A percentile compares a stretch with the other conserved stretches of the same genome.
Conservation (phyloP, 2,329 filamentous ascomycete genomes). For the Neurospora crassa region DNA sequence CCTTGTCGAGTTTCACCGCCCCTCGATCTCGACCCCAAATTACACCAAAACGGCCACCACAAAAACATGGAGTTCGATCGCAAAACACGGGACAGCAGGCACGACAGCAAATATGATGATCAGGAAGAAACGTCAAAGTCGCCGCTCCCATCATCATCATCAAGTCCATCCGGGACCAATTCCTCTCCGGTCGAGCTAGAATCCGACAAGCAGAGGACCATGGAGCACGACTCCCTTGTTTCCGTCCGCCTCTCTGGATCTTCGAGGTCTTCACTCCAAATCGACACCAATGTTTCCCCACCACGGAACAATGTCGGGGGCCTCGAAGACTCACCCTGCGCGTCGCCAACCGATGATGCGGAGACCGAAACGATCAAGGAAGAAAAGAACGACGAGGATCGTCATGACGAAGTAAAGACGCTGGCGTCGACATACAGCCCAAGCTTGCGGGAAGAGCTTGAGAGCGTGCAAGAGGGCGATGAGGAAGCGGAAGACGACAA, state of each 20-base stretch:
- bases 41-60: neutral
- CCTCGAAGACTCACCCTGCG: constrained; percentile 4
- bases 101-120: constrained; percentile 5
- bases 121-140: constrained; percentile 2
- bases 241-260: constrained; percentile 56
- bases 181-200: constrained; percentile 12
- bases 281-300: constrained; percentile 21
- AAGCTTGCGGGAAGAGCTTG: constrained; percentile 21
- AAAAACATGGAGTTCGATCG: constrained; percentile 18
- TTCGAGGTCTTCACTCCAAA: constrained; percentile 18
- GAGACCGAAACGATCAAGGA: constrained; percentile 12
- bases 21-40: constrained; percentile 1
- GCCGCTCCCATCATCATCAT: constrained; percentile 6
- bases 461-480: constrained; percentile 11
- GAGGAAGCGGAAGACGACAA: constrained; percentile 15
- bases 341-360: constrained; percentile 9
- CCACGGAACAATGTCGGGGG: constrained; percentile 16
- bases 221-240: constrained; percentile 52
- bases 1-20: constrained; percentile 2
- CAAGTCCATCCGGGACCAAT: constrained; percentile 5
- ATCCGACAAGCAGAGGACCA: constrained; percentile 8
- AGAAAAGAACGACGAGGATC: constrained; percentile 10
- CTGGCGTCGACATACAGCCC: constrained; percentile 13
- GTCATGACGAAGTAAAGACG: constrained; percentile 15
- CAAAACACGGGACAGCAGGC: constrained; percentile 7